Conservation (phyloP, 129 eudicot species). For the Solidago caesia region DNA sequence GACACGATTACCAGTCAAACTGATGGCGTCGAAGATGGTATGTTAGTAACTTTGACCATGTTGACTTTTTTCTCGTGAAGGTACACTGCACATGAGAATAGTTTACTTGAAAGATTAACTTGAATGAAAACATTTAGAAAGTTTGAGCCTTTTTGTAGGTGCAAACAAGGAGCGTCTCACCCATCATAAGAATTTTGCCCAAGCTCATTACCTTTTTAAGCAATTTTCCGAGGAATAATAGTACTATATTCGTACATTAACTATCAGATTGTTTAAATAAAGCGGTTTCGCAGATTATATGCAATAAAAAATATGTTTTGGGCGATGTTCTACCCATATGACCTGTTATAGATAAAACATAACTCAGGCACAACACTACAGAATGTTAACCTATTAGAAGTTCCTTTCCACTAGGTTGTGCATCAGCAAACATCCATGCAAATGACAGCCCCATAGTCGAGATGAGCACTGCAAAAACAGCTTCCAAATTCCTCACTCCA, state of each 20-base stretch:
- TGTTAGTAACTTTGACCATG: neutral
- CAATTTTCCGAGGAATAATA: neutral
- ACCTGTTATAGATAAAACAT: neutral
- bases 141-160: neutral
- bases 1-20: no score
- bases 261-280: neutral
- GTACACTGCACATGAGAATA: neutral
- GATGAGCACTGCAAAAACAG: slow-evolving; percentile 89
- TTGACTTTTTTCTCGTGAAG: no score
- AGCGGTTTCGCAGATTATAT: neutral
- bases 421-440: slow-evolving; percentile 95
- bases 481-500: slow-evolving; percentile 98
- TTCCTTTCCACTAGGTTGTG: slow-evolving; percentile 76
- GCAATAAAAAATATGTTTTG: neutral
- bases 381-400: slow-evolving; percentile 62
- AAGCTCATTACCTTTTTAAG: neutral
- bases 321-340: neutral
- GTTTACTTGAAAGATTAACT: neutral
- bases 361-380: neutral
- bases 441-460: slow-evolving; percentile 88
- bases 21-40: neutral
- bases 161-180: neutral
- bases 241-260: no score
- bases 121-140: neutral
- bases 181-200: no score